Conservation (phyloP, 1,139 yeast genomes). For the Lodderomyces oxycetoniae region DNA sequence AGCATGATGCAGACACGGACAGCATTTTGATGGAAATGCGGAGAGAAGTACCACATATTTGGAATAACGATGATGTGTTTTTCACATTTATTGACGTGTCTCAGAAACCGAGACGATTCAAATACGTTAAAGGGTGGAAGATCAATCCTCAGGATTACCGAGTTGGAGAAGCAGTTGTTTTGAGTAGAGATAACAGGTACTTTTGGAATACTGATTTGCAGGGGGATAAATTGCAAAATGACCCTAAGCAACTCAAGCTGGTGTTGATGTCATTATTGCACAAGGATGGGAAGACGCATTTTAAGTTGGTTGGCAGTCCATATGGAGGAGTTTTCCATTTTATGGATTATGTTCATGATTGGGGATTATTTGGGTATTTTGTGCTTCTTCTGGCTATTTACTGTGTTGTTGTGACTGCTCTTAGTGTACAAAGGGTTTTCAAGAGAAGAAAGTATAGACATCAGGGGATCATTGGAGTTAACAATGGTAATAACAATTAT, state of each 20-base stretch:
- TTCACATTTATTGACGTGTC: slow-evolving; percentile 53
- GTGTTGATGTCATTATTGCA: slow-evolving; percentile 33
- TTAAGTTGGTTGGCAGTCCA: slow-evolving; percentile 42
- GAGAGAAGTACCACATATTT: slow-evolving; percentile 43
- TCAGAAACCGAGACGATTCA: slow-evolving; percentile 25
- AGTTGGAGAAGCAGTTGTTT: slow-evolving; percentile 41
- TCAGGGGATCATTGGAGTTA: slow-evolving; percentile 20
- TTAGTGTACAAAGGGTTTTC: slow-evolving; percentile 7
- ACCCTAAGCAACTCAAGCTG: slow-evolving; percentile 25
- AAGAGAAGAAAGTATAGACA: slow-evolving; percentile 9
- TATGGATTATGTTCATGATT: slow-evolving; percentile 42
- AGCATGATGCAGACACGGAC: slow-evolving; percentile 35
- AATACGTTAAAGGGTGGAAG: slow-evolving; percentile 40
- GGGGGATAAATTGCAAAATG: slow-evolving; percentile 28
- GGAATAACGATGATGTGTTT: slow-evolving; percentile 39
- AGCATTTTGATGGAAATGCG: slow-evolving; percentile 46
- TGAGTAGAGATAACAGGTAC: slow-evolving; percentile 28
- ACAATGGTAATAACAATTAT: slow-evolving; percentile 4
- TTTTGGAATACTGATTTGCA: slow-evolving; percentile 31
- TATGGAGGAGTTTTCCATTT: slow-evolving; percentile 33
- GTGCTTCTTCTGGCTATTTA: too few species aligned
- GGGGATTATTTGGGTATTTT: slow-evolving; percentile 44
- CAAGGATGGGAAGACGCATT: slow-evolving; percentile 17
- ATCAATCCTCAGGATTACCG: slow-evolving; percentile 28
- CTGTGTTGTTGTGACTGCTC: slow-evolving; percentile 11